Evolutionary conservation across 768 basidiomycete species (phyloP).

Genomic region (Hypholoma fasciculare): DNA sequence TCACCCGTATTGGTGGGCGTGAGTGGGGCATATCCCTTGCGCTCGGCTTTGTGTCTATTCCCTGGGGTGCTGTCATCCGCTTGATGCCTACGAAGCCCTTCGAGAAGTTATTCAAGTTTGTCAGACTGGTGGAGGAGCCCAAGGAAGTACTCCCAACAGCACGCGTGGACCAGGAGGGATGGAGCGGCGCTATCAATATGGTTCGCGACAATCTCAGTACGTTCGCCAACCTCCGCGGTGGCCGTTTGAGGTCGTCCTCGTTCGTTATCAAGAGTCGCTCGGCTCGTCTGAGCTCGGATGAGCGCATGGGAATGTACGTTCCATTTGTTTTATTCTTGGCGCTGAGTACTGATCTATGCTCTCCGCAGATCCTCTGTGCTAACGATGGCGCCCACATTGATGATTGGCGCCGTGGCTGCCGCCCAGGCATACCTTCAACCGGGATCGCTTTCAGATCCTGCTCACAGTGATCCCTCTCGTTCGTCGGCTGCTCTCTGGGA

Average conservation of each 20-base stretch:
- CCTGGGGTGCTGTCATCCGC: constrained; percentile 82
- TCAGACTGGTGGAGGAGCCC: constrained; percentile 63
- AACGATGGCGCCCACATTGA: constrained; percentile 55
- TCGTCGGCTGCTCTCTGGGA: constrained; percentile 84
- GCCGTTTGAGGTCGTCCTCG: constrained; percentile 81
- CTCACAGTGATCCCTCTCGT: constrained; percentile 73
- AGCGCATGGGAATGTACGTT: constrained; percentile 47
- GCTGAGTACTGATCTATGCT: constrained; percentile 6
- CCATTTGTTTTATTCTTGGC: neutral
- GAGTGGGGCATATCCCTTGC: constrained; percentile 96
- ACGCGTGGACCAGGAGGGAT: constrained; percentile 59
- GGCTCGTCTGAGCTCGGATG: constrained; percentile 51
- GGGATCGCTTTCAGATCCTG: constrained; percentile 71
- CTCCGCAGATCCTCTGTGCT: constrained; percentile 29
- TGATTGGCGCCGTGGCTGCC: constrained; percentile 52
- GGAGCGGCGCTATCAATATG: constrained; percentile 78
- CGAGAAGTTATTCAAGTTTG: constrained; percentile 48
- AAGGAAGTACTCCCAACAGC: constrained; percentile 61
- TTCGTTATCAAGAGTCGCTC: constrained; percentile 82
- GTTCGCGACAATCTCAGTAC: constrained; percentile 86
- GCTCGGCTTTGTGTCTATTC: constrained; percentile 84
- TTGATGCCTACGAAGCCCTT: constrained; percentile 79
- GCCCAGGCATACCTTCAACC: constrained; percentile 66
- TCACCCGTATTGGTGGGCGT: constrained; percentile 70
- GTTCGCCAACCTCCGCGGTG: constrained; percentile 85